Percentiles rank a stretch among this genome's conserved stretches.
phyloP scores from a whole-genome alignment of 2,329 filamentous ascomycete genomes.

The Pezicula neosporulosa region DNA sequence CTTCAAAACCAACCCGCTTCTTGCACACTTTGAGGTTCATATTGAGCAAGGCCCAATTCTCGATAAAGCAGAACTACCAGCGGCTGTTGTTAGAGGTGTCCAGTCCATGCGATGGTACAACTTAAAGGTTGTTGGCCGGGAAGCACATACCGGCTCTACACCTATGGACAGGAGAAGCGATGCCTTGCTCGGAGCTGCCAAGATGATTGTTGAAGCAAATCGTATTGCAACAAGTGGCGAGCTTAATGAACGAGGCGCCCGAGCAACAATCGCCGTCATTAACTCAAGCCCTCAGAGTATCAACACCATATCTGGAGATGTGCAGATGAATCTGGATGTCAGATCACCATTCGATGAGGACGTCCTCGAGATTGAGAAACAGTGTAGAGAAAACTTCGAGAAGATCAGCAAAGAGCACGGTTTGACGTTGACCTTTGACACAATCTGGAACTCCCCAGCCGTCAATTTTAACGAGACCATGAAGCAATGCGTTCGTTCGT shows the following conservation, averaged over 20 bases:
- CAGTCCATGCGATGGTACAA: conserved; percentile 73
- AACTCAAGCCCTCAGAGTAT: conserved; percentile 12
- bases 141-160: conserved; percentile 71
- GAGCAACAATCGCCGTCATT: conserved; percentile 20
- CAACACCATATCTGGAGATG: conserved; percentile 12
- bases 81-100: conserved; percentile 67
- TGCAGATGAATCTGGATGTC: conserved; percentile 10
- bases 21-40: conserved; percentile 75
- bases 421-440: conserved; percentile 9
- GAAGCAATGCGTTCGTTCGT: conserved; percentile 16
- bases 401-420: conserved; percentile 14
- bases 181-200: conserved; percentile 59
- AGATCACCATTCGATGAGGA: conserved; percentile 8
- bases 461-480: conserved; percentile 17
- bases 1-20: conserved; percentile 57
- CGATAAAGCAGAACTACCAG: conserved; percentile 54
- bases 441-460: conserved; percentile 14
- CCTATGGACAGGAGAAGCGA: conserved; percentile 60
- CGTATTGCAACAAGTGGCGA: neutral
- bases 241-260: neutral
- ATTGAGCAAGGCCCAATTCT: conserved; percentile 78
- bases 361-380: conserved; percentile 9
- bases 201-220: conserved; percentile 47
- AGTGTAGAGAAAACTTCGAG: conserved; percentile 8
- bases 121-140: conserved; percentile 58